Base-by-base conservation (phyloP, 768 basidiomycete species). In the Rhizopogon vesiculosus region DNA sequence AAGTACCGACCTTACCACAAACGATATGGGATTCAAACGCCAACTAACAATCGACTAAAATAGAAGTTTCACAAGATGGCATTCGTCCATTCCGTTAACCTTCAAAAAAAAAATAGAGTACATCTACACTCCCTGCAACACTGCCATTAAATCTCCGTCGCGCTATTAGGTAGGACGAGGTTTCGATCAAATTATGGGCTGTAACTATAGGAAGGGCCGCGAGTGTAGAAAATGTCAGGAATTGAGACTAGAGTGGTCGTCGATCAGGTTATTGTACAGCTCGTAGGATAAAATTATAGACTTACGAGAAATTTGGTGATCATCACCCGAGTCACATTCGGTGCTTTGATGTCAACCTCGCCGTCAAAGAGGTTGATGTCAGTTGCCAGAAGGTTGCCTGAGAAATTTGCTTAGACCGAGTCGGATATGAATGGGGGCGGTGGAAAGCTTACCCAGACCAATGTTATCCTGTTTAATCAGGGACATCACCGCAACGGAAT, bases 271-370 rank as follows among this genome's bases (percentile, higher is more conserved):
- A 15, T 12, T 25, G 15, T 12, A 10, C 5, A 41, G 18, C 16
- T 19, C 16, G 35, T 13, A 42, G n/a, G 10, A 50, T n/a, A n/a
- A 13, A 25, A 33, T 28, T 19, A 7, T 9, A 41, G 18, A 61
- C 65, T 65, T 60, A 67, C 70, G 60, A 53, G 71, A 67, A 41
- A 77, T 8, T 18, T 66, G 58, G 57, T 77, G 77, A 8, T 66
- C 49, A 19, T 61, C 41, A 10, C 68, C 72, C 19, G 63, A 0
- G 46, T 4, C 15, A 77, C 66, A 12, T 44, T 16, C 7, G 74
- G 73, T 6, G 74, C 71, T 4, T 33, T 56, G 31, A 74, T 52
- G 10, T 45, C 25, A 19, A 61, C 61, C 0, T 41, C 13, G 8
- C 75, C 75, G 7, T 57, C 46, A 13, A 60, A 50, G 46, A 76